phyloP scores from a whole-genome alignment of 148 eudicot species.

The Chenopodium album region DNA sequence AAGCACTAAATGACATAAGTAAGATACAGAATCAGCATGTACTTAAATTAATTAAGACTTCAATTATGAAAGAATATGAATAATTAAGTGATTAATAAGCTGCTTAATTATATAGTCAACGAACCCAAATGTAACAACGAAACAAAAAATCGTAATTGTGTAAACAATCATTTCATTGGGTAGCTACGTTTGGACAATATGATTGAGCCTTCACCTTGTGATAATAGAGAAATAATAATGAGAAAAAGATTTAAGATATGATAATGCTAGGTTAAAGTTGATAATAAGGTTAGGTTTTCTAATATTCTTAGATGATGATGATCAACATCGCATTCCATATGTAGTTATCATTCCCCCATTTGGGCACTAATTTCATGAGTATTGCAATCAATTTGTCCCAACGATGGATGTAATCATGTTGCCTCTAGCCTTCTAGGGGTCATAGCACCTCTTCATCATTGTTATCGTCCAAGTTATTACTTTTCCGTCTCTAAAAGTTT shows the following conservation, averaged over 20 bases:
- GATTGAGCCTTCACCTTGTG: slow-evolving; percentile 8
- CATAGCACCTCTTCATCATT: background rate
- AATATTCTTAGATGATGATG: slow-evolving; percentile 3
- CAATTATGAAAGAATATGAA: background rate
- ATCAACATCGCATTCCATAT: slow-evolving; percentile 17
- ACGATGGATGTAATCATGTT: slow-evolving; percentile 18
- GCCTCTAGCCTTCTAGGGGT: background rate
- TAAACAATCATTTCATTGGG: slow-evolving; percentile 5
- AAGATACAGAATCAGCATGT: background rate
- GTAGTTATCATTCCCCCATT: slow-evolving; percentile 23
- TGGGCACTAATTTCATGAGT: slow-evolving; percentile 24
- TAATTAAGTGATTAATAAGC: background rate
- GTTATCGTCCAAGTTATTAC: too few species aligned
- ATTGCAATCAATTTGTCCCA: slow-evolving; percentile 24
- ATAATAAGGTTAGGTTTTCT: slow-evolving; percentile 13
- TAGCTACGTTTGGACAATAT: slow-evolving; percentile 2
- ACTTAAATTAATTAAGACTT: background rate
- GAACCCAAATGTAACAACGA: background rate
- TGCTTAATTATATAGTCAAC: background rate
- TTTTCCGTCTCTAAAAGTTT: too few species aligned
- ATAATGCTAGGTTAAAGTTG: slow-evolving; percentile 12
- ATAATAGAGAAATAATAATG: slow-evolving; percentile 23
- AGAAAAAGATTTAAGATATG: slow-evolving; percentile 6
- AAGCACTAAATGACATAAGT: background rate
- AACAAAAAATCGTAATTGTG: background rate